phyloP scores from a whole-genome alignment of 805 yeast genomes.

The Ogataea salicorniae region DNA sequence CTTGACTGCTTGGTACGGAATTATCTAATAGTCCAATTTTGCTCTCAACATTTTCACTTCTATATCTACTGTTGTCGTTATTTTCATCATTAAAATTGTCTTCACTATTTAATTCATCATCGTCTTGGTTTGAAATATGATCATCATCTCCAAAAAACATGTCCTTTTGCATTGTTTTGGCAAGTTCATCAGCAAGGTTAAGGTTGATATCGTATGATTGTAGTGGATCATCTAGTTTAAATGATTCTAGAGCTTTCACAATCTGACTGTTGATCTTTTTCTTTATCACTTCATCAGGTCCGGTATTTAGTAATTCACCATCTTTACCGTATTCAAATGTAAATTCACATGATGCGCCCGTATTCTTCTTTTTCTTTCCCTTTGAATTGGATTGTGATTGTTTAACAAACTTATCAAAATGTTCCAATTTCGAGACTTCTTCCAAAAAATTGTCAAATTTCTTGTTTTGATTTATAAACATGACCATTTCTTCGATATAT shows the following conservation, averaged over 20 bases:
- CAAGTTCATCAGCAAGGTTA: constrained; percentile 1
- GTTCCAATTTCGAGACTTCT: constrained; percentile 16
- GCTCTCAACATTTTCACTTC: not conserved
- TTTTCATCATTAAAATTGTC: not conserved
- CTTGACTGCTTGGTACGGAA: not conserved
- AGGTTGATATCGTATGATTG: not conserved
- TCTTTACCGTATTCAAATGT: constrained; percentile 21
- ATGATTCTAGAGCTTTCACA: constrained; percentile 20
- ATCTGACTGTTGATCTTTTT: constrained; percentile 18
- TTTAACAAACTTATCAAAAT: constrained; percentile 7
- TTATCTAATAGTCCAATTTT: not conserved
- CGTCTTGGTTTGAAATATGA: too few relatives aligned
- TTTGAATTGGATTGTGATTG: not conserved
- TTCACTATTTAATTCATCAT: too few relatives aligned
- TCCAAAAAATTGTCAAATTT: constrained; percentile 21
- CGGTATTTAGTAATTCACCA: constrained; percentile 17
- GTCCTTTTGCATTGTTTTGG: constrained; percentile 1
- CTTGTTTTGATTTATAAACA: constrained; percentile 18
- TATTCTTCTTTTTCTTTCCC: not conserved
- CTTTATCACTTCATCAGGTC: constrained; percentile 14
- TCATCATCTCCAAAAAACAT: not conserved
- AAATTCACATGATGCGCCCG: constrained; percentile 11
- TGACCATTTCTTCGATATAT: constrained; percentile 21
- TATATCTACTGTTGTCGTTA: not conserved
- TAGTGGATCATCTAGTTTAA: constrained; percentile 14